Conservation (phyloP, 768 basidiomycete species). For the Tremella fuciformis region DNA sequence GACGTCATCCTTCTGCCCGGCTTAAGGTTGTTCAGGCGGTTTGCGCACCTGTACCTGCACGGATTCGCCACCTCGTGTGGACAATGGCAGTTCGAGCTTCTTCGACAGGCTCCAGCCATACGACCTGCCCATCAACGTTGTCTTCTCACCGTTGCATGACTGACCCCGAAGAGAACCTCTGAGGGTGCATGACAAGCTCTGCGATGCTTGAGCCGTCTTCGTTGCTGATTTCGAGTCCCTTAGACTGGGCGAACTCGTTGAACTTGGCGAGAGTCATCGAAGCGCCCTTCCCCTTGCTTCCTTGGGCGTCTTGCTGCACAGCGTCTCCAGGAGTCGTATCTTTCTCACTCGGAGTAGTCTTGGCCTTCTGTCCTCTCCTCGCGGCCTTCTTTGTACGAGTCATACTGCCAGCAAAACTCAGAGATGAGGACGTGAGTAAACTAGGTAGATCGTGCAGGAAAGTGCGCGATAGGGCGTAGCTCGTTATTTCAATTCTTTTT, state of each 20-base stretch:
- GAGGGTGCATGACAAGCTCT: neutral
- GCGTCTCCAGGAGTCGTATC: neutral
- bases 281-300: neutral
- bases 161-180: constrained; percentile 18
- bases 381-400: neutral
- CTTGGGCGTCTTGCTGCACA: neutral
- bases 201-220: constrained; percentile 1
- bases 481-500: no score
- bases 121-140: no score
- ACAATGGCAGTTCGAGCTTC: no score
- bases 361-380: neutral
- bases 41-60: no score
- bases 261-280: neutral
- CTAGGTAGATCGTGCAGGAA: no score
- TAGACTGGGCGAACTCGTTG: constrained; percentile 1
- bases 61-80: no score
- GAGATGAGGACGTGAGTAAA: no score
- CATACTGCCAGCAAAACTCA: neutral
- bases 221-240: neutral
- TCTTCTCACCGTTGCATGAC: constrained; percentile 1
- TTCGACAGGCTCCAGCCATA: no score
- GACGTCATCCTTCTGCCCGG: no score
- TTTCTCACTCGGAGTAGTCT: neutral
- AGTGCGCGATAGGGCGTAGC: no score
- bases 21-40: no score